Evolutionary conservation across 306 rosid genomes (phyloP), one percentile per base, ranked within the genome.

Genomic region (Medicago lupulina): DNA sequence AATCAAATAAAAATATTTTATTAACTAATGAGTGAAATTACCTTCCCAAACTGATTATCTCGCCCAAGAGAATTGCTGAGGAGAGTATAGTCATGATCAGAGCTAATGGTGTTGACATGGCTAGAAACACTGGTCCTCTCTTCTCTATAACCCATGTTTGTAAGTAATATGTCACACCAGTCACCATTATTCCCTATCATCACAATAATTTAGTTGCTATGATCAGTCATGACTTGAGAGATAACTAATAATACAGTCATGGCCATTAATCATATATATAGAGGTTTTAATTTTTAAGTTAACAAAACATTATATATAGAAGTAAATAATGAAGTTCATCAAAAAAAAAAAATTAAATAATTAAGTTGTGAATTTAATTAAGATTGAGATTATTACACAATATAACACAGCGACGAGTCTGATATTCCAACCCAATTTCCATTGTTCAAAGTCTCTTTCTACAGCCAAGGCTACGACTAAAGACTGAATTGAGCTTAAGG

Each of bases 121-220:
- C 90, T 3, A 91, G 83, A 77, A 89, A 93, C 74, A 93, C 97
- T 0, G 98, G 91, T 21, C 97, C 97, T 81, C 87, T 89, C 79
- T 89, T 93, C 86, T 91, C 93, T 69, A 91, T 84, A 1, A 91
- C 87, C 91, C 96, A 93, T 41, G 98, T 78, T 91, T 93, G 98
- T 57, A 89, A 79, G 82, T 83, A 87, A 75, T 83, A 93, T 11
- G 98, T 85, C 15, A 91, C 83, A 16, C 91, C 98, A 41, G 93
- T 87, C 76, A 91, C 98, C 74, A 93, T 68, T 40, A 93, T 61
- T 61, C 97, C 98, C 98, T 93, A 50, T 50, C 4, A 57, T 15
- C 76, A 74, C 7, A 18, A 71, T 3, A 36, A 34, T 13, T 55
- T 73, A 72, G 8, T 53, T 71, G 38, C 21, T 23, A 61, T 34